Base-by-base conservation (phyloP, 208 protist genomes). In the Acanthamoeba quina region DNA sequence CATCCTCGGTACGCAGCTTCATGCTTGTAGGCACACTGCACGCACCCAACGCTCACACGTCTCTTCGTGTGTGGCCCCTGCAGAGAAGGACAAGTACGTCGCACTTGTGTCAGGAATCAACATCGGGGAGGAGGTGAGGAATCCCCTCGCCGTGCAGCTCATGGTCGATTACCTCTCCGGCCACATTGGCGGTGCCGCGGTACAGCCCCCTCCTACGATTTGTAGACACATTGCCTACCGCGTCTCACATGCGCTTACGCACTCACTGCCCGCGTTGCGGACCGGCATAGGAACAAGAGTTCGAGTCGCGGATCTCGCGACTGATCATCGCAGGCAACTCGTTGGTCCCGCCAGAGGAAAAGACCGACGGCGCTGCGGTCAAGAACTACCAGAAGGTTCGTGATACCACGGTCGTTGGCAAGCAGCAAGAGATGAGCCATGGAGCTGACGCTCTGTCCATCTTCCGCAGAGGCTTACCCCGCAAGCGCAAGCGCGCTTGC, bases 251-350 rank as follows among this genome's bases (percentile, higher is more conserved):
- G 47, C 37, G 41, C 31, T 26, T 15, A 17, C 31, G 0, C n/a
- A 76, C 56, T 64, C n/a, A 76, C 56, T 64, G 13, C 26, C 62
- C 37, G 86, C 49, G 15, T 83, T 70, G 60, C 26, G 26, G 7
- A 37, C 24, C 6, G 31, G 70, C 60, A n/a, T 60, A 96, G 89
- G 62, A 95, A 15, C 95, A 94, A 70, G 72, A 80, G 26, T 80
- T 96, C 31, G 37, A 82, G 24, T 58, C 85, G n/a, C 92, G 54
- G 58, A 93, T 96, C 21, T 11, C 66, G 17, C 86, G 94, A 66
- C 41, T 96, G 60, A 92, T 96, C 21, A 72, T 96, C 41, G 95
- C 90, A n/a, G 95, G 95, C 9, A 94, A 96, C 66, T 94, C 93
- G 52, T 66, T 96, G 15, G 70, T 92, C n/a, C 90, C 92, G 60